These are phyloP conservation scores for Acacia melanoxylon DNA, from an alignment of 306 rosid species.

Conservation along the genomic window DNA sequence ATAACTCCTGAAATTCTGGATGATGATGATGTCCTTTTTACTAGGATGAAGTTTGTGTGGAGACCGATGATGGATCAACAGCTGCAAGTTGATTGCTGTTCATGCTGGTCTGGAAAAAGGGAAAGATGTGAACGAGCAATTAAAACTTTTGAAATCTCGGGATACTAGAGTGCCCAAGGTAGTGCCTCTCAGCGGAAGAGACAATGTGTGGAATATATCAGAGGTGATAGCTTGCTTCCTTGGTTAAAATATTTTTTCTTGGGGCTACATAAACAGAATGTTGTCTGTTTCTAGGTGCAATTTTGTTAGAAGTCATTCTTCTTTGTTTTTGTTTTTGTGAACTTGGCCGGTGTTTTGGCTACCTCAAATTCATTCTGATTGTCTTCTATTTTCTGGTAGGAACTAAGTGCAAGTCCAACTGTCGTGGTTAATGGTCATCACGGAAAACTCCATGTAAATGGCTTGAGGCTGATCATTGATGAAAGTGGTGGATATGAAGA, in stretches of 20 bases:
- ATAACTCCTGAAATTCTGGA: slow-evolving; percentile 26
- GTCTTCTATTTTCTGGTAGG: slow-evolving; percentile 42
- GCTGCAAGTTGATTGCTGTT: slow-evolving; percentile 82
- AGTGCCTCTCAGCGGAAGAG: slow-evolving; percentile 71
- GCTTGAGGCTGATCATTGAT: slow-evolving; percentile 73
- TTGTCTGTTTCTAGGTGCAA: slow-evolving; percentile 3
- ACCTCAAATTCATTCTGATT: slow-evolving; percentile 17
- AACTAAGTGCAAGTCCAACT: slow-evolving; percentile 52
- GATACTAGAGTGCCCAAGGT: slow-evolving; percentile 72
- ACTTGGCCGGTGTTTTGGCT: background rate
- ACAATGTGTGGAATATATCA: slow-evolving; percentile 77
- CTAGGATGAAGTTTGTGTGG: slow-evolving; percentile 72
- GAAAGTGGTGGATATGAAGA: slow-evolving; percentile 70
- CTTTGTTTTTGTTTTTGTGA: background rate
- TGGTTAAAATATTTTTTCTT: background rate
- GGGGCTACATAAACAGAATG: background rate
- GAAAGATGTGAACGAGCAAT: slow-evolving; percentile 63
- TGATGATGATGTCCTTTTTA: slow-evolving; percentile 24
- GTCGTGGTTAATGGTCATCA: slow-evolving; percentile 89
- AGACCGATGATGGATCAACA: slow-evolving; percentile 58
- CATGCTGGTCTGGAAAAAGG: slow-evolving; percentile 87
- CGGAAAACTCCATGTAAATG: slow-evolving; percentile 73
- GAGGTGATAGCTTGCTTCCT: slow-evolving; percentile 50
- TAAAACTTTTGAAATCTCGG: slow-evolving; percentile 61
- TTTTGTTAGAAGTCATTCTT: background rate